phyloP scores from a whole-genome alignment of 768 basidiomycete genomes.

The Russula emetica region DNA sequence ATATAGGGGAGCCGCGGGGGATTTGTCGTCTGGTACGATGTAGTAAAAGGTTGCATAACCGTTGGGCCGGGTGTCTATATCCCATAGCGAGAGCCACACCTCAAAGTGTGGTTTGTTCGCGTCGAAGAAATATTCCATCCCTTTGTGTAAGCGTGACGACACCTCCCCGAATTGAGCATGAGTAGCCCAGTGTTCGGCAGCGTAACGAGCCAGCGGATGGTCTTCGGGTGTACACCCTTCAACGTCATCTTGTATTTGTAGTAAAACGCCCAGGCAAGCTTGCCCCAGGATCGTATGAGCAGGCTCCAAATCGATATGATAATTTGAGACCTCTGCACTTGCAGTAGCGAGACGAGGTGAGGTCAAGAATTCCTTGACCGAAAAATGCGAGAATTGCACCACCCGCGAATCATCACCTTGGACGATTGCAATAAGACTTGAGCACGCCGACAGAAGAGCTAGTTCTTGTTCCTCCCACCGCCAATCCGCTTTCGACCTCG shows the following conservation, averaged over 20 bases:
- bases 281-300: neutral
- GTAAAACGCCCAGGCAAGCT: neutral
- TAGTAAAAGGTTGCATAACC: neutral
- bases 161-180: neutral
- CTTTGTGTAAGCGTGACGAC: neutral
- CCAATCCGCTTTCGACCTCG: neutral
- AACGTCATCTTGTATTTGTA: neutral
- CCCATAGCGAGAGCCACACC: neutral
- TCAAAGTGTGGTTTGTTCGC: neutral
- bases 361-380: neutral
- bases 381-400: neutral
- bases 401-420: too few species aligned
- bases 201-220: neutral
- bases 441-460: neutral
- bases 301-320: neutral
- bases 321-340: neutral
- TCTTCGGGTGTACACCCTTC: too few species aligned
- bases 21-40: accelerated
- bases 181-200: neutral
- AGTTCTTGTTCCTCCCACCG: neutral
- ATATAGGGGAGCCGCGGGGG: neutral
- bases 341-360: neutral
- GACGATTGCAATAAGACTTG: neutral
- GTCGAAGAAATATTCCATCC: neutral
- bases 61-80: neutral